Evolutionary conservation across 1,139 yeast species (phyloP), one percentile per base, ranked within the genome.

Genomic region (Geotrichum restrictum): DNA sequence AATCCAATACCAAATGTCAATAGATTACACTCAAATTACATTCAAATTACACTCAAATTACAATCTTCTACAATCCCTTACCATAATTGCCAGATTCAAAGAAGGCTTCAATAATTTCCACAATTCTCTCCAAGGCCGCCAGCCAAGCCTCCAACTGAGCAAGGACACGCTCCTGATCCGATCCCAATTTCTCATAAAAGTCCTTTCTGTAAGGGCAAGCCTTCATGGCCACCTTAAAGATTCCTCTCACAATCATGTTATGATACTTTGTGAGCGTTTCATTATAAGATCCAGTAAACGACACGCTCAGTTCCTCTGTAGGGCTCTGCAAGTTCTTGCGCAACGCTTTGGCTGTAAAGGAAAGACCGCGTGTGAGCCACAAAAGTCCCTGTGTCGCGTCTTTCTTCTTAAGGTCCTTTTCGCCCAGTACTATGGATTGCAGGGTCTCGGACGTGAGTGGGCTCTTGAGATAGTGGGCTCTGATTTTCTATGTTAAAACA

Each of bases 131-230:
- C 63, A 88, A 77, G 45, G 94, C 93, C 54, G 70, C 75, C 60
- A 89, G 77, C 96, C 96, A 88, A 34, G 65, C 80, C 55, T 69
- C 73, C 64, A 88, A 76, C 71, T 88, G 91, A 58, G 71, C 74
- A 48, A 70, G 63, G 24, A 89, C 96, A 11, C 41, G 16, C 14
- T 32, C 42, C 37, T 51, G 50, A 34, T 39, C 50, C 24, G 74
- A 71, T 49, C 96, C 96, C 62, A 88, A 77, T 74, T 88, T 88
- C 56, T 69, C 82, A 65, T 88, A 88, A 65, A 88, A 87, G 65
- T 83, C 95, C 69, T 82, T 82, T 74, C 96, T 81, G 72, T 87
- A 88, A 32, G 97, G 97, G 70, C 96, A 88, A 1, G 96, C 95
- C 70, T 87, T 87, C 96, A 88, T 88, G 53, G 96, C 96, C 67